Percentiles rank a stretch among this genome's conserved stretches.
Evolutionary conservation across 345 rosid species (phyloP).

Genomic region (Citrus sp.): DNA sequence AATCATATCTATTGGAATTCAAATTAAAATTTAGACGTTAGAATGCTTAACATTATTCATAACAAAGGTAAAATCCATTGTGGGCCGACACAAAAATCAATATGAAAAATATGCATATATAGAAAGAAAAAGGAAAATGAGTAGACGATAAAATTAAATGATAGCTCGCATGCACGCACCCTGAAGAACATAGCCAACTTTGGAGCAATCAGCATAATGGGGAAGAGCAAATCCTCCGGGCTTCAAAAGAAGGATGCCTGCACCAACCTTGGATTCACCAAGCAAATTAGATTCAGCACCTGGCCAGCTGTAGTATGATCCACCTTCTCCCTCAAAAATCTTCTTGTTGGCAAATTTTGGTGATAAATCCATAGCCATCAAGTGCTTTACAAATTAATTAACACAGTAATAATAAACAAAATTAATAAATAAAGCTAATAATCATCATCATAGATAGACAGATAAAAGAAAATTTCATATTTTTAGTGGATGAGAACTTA

Average conservation of each 20-base stretch:
- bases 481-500: too few species aligned
- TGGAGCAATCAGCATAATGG: slow-evolving; percentile 32
- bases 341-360: neutral
- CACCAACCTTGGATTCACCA: slow-evolving; percentile 21
- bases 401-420: neutral
- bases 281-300: slow-evolving; percentile 22
- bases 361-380: neutral
- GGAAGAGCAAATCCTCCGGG: slow-evolving; percentile 35
- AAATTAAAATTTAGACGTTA: too few species aligned
- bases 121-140: too few species aligned
- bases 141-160: too few species aligned
- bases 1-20: too few species aligned
- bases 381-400: neutral
- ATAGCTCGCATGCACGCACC: slow-evolving; percentile 3
- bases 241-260: slow-evolving; percentile 23
- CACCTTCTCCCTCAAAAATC: slow-evolving; percentile 29
- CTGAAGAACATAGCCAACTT: slow-evolving; percentile 33
- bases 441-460: neutral
- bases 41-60: too few species aligned
- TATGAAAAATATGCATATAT: too few species aligned
- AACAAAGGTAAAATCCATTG: too few species aligned
- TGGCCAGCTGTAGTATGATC: slow-evolving; percentile 32
- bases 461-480: neutral
- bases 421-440: too few species aligned
- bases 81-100: too few species aligned